Percentiles rank a stretch among this genome's conserved stretches.
Conservation (phyloP, 2,329 filamentous ascomycete species). For the Xylariaceae sp. region DNA sequence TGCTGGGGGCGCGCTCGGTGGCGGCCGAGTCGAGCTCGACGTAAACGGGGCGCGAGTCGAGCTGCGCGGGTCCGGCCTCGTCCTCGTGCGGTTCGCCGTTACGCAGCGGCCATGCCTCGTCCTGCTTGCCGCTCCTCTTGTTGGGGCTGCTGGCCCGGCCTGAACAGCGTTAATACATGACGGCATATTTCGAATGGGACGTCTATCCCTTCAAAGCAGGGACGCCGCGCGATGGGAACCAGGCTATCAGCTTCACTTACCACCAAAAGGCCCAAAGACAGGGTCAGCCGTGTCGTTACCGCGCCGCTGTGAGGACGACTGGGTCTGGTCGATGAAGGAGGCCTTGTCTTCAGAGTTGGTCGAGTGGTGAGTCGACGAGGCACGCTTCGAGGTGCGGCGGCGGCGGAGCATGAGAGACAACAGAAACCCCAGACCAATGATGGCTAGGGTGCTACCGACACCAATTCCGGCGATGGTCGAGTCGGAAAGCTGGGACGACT, state of each 20-base stretch:
- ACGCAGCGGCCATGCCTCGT: slow-evolving; percentile 7
- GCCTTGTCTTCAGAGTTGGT: slow-evolving; percentile 4
- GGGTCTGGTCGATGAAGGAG: slow-evolving; percentile 4
- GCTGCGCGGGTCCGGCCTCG: slow-evolving; percentile 1
- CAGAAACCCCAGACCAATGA: slow-evolving; percentile 10
- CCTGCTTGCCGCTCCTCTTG: background rate
- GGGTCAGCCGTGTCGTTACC: slow-evolving; percentile 13
- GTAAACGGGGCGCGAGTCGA: slow-evolving; percentile 6
- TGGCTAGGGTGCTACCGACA: slow-evolving; percentile 10
- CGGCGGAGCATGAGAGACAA: slow-evolving; percentile 17
- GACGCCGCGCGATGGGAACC: background rate
- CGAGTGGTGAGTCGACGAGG: slow-evolving; percentile 6
- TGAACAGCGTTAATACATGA: slow-evolving; percentile 1
- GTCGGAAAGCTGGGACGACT: background rate
- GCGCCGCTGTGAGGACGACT: slow-evolving; percentile 7
- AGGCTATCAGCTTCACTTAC: slow-evolving; percentile 21
- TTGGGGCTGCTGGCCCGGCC: slow-evolving; percentile 3
- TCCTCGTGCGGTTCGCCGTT: background rate
- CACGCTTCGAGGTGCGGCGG: slow-evolving; percentile 14
- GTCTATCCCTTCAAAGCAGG: background rate
- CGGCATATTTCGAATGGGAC: too few relatives aligned
- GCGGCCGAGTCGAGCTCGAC: slow-evolving; percentile 16
- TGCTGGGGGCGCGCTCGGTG: background rate
- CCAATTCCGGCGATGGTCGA: slow-evolving; percentile 14
- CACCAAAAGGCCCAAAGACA: slow-evolving; percentile 38